Evolutionary conservation across 768 basidiomycete genomes (phyloP).

Genomic region (Macrolepiota fuliginosa): DNA sequence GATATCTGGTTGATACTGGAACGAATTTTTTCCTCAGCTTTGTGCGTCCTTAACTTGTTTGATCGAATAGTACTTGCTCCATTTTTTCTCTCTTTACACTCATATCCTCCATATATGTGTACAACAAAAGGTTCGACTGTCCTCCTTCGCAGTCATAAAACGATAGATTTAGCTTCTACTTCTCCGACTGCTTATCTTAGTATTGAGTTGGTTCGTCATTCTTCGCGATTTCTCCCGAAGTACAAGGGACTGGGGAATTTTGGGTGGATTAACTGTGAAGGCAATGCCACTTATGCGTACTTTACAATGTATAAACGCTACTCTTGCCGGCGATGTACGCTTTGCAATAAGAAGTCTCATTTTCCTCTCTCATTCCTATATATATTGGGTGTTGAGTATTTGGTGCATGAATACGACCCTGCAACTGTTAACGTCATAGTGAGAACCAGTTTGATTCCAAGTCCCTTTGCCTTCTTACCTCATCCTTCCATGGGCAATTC

Average conservation of each 20-base stretch:
- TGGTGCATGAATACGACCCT: not conserved
- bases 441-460: not conserved
- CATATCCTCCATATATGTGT: conserved; percentile 32
- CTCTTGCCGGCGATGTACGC: conserved; percentile 11
- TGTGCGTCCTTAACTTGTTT: conserved; percentile 25
- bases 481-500: conserved; percentile 51
- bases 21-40: conserved; percentile 18
- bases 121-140: conserved; percentile 39
- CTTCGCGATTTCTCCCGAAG: not conserved
- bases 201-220: conserved; percentile 16
- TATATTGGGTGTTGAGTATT: not conserved
- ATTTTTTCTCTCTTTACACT: conserved; percentile 24
- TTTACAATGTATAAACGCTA: conserved; percentile 1
- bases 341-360: conserved; percentile 1
- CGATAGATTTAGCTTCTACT: conserved; percentile 32
- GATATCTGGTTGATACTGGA: conserved; percentile 33
- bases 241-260: conserved; percentile 1
- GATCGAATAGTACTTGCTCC: conserved; percentile 25
- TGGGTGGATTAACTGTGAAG: conserved; percentile 1
- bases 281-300: not conserved
- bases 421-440: not conserved
- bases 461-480: not conserved
- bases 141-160: conserved; percentile 29
- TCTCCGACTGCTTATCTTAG: conserved; percentile 10
- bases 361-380: not conserved